Conservation (phyloP, 169 alveolate species). For the Eimeria mitis region DNA sequence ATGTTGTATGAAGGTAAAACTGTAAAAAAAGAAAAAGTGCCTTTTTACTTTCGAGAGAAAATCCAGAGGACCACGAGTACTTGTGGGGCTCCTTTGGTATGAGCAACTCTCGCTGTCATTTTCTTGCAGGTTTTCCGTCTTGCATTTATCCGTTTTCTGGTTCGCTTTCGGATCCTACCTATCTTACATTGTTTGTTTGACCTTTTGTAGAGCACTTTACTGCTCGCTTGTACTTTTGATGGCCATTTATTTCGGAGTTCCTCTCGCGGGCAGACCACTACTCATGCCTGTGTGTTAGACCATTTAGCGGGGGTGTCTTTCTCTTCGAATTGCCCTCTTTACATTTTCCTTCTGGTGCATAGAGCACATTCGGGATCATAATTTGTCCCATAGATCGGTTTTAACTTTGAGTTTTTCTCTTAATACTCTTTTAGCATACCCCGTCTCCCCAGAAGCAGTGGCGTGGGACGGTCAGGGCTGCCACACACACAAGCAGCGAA, state of each 20-base stretch:
- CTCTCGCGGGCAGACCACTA: conserved; percentile 42
- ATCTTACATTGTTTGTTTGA: background rate
- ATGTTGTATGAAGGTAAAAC: background rate
- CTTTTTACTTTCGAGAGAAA: conserved; percentile 23
- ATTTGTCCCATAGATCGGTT: background rate
- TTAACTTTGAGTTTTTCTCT: background rate
- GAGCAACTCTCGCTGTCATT: conserved; percentile 19
- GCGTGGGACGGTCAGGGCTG: conserved; percentile 54
- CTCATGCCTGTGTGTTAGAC: conserved; percentile 48
- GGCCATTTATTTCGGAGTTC: background rate
- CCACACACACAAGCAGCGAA: conserved; percentile 42
- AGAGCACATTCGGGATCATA: background rate
- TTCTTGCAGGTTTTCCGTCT: conserved; percentile 6
- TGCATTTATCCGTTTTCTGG: background rate
- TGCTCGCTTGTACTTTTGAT: background rate
- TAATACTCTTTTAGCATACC: background rate
- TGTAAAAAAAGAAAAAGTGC: too few relatives aligned
- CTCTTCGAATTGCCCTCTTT: background rate
- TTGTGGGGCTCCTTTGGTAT: conserved; percentile 58
- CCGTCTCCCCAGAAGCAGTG: conserved; percentile 22
- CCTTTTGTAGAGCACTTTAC: background rate
- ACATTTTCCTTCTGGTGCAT: background rate
- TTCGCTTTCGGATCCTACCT: conserved; percentile 1
- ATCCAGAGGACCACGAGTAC: conserved; percentile 3
- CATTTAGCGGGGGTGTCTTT: conserved; percentile 1